Conservation (phyloP, 495 filamentous ascomycete species). For the Chaetomium cochliodes region DNA sequence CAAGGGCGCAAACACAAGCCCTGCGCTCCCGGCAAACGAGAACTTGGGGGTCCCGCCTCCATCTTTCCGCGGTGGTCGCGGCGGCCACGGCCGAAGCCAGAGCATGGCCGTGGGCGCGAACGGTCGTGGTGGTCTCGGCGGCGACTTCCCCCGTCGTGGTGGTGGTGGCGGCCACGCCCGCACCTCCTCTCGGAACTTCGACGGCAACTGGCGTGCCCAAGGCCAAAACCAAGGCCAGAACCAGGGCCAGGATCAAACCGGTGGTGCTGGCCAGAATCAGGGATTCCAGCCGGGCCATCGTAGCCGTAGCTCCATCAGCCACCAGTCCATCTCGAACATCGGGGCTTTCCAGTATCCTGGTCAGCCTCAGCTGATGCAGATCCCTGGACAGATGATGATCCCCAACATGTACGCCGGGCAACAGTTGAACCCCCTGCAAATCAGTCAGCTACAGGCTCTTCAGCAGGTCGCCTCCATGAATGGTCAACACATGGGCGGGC, state of each 20-base stretch:
- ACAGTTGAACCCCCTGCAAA: slow-evolving; percentile 83
- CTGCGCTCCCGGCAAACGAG: slow-evolving; percentile 46
- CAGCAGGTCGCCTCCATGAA: slow-evolving; percentile 87
- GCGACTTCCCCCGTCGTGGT: slow-evolving; percentile 69
- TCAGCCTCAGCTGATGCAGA: slow-evolving; percentile 87
- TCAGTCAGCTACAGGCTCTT: slow-evolving; percentile 87
- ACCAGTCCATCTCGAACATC: slow-evolving; percentile 78
- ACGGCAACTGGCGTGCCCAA: slow-evolving; percentile 95
- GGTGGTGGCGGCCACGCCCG: slow-evolving; percentile 71
- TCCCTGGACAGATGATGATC: slow-evolving; percentile 75
- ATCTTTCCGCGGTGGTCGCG: slow-evolving; percentile 49
- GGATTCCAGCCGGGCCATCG: slow-evolving; percentile 95
- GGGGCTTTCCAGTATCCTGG: slow-evolving; percentile 86
- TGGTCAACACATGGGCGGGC: slow-evolving; percentile 65
- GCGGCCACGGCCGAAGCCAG: slow-evolving; percentile 59
- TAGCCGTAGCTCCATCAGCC: slow-evolving; percentile 72
- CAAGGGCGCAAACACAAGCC: slow-evolving; percentile 36
- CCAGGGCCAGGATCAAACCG: slow-evolving; percentile 53
- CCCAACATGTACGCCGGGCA: slow-evolving; percentile 79
- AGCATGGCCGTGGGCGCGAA: slow-evolving; percentile 60
- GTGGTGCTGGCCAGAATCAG: slow-evolving; percentile 62
- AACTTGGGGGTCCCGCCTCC: slow-evolving; percentile 50
- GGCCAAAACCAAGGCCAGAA: slow-evolving; percentile 70
- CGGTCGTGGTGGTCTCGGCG: slow-evolving; percentile 46
- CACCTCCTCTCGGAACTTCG: slow-evolving; percentile 86